Base-by-base conservation (phyloP, 768 basidiomycete genomes). In the Podaxis sp. region DNA sequence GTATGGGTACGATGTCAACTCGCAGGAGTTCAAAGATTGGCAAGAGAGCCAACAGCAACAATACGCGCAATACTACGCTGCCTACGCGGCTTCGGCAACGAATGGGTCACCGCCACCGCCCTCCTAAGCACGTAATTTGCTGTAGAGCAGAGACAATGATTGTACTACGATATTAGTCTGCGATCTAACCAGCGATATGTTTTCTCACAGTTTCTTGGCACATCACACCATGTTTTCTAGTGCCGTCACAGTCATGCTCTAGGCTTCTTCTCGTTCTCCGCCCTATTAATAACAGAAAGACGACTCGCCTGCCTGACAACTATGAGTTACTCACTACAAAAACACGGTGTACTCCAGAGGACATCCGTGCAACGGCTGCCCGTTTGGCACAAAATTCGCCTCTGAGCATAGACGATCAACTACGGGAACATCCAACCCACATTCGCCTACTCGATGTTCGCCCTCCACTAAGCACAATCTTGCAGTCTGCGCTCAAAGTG, bases 1-100 rank as follows among this genome's bases (percentile, higher is more conserved):
- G 4, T 92, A 91, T 69, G 92, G 92, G 12, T 93, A 93, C 73
- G 92, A 94, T 68, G 88, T 93, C 63, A 93, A 93, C 70, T 90
- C 92, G 2, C 69, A 82, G 1, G 84, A 92, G 68, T 93, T 93
- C 73, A 92, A 91, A 72, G 85, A 90, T 68, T 92, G 92, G 92
- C 84, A 85, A 42, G 85, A 88, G 9, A 84, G 85, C 65, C 88
- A 90, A 66, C 87, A 89, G 68, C 81, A 84, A 64, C 87, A 88
- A 68, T 92, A 93, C 67, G 81, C 80, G 13, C 87, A 90, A 63
- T 92, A 92, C 73, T 91, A 92, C 69, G 81, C 83, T 13, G 75
- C 81, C 33, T 85, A 88, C 63, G 72, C 69, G 19, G 67, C 73
- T 4, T 67, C 70, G 24, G 61, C 62, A 52, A 33, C 73, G 63